These are phyloP conservation scores for Trichosporon ovoides DNA, from an alignment of 1,284 basidiomycete species.

Conservation along the genomic window DNA sequence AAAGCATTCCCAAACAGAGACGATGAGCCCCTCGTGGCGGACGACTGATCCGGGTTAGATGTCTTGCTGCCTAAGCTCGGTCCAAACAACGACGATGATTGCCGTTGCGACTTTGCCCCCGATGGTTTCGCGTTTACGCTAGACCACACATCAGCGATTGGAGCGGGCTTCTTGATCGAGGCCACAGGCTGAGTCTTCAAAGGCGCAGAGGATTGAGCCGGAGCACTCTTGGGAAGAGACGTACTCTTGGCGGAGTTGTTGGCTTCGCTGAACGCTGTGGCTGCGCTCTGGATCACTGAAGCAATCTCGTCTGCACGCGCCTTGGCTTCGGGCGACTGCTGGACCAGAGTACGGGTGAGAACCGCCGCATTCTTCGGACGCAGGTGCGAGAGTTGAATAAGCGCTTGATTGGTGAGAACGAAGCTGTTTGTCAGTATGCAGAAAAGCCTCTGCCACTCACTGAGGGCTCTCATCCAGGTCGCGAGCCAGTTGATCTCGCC, in stretches of 20 bases:
- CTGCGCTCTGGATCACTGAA: constrained; percentile 51
- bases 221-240: no score
- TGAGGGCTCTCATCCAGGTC: constrained; percentile 81
- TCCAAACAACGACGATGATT: constrained; percentile 25
- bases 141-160: constrained; percentile 21
- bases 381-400: constrained; percentile 61
- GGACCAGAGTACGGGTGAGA: constrained; percentile 31
- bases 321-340: not conserved
- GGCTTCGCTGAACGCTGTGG: not conserved
- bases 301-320: constrained; percentile 59
- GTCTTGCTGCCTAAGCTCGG: constrained; percentile 13
- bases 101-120: not conserved
- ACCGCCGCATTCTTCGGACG: constrained; percentile 59
- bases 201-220: not conserved
- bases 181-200: not conserved
- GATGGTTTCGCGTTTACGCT: constrained; percentile 7
- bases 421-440: constrained; percentile 14
- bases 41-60: not conserved
- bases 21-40: constrained; percentile 31
- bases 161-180: not conserved
- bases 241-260: not conserved
- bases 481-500: constrained; percentile 77
- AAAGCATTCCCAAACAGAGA: constrained; percentile 13
- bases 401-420: constrained; percentile 64
- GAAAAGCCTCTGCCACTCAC: constrained; percentile 52